Conservation (phyloP, 1,139 yeast genomes). For the Candida albicans region DNA sequence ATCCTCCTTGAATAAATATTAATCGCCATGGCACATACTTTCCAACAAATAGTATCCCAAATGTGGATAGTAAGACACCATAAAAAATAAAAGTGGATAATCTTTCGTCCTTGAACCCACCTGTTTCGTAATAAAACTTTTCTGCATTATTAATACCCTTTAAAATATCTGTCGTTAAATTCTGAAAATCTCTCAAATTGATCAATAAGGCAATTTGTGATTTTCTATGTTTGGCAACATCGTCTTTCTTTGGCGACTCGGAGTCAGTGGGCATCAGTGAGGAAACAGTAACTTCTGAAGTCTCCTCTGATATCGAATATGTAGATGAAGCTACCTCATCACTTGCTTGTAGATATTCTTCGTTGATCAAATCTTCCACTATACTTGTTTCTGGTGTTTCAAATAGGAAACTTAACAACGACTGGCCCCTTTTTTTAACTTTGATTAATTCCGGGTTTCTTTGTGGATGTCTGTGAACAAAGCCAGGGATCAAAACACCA, state of each 20-base stretch:
- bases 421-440: slow-evolving; percentile 55
- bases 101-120: slow-evolving; percentile 72
- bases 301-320: slow-evolving; percentile 12
- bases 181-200: slow-evolving; percentile 64
- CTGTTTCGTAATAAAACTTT: slow-evolving; percentile 57
- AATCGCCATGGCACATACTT: slow-evolving; percentile 67
- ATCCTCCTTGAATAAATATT: slow-evolving; percentile 54
- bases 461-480: slow-evolving; percentile 67
- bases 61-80: slow-evolving; percentile 34
- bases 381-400: slow-evolving; percentile 44
- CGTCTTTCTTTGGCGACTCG: slow-evolving; percentile 3
- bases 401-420: slow-evolving; percentile 50
- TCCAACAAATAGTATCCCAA: slow-evolving; percentile 51
- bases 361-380: slow-evolving; percentile 36
- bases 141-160: slow-evolving; percentile 54
- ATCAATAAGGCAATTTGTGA: slow-evolving; percentile 47
- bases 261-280: slow-evolving; percentile 10
- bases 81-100: slow-evolving; percentile 58
- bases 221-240: slow-evolving; percentile 24
- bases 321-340: slow-evolving; percentile 12
- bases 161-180: slow-evolving; percentile 58
- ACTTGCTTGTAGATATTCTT: slow-evolving; percentile 16
- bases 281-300: slow-evolving; percentile 9
- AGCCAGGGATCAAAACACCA: slow-evolving; percentile 71
- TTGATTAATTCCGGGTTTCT: slow-evolving; percentile 42